Conservation (phyloP, 192 early-diverging fungal genomes). For the Mortierella claussenii region DNA sequence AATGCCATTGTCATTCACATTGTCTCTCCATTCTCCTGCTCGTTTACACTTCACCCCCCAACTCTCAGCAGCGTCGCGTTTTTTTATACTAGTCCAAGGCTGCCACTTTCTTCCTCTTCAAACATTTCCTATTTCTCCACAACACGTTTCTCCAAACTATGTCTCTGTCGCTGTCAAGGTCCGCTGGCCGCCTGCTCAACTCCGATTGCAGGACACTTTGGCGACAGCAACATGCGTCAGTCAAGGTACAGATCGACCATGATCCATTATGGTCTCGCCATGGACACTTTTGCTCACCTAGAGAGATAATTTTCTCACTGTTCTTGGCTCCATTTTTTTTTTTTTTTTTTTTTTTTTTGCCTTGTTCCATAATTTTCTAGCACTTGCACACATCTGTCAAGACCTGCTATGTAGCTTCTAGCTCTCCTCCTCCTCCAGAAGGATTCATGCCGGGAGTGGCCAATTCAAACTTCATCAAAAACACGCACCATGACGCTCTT, state of each 20-base stretch:
- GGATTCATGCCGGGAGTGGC: conserved; percentile 85
- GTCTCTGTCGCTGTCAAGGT: conserved; percentile 14
- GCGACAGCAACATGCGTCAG: conserved; percentile 19
- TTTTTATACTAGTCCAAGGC: too few species aligned
- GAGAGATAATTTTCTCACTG: too few species aligned
- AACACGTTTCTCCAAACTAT: conserved; percentile 16
- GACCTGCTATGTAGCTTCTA: conserved; percentile 18
- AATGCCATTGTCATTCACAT: too few species aligned
- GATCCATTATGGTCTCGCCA: background rate
- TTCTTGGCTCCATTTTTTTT: too few species aligned
- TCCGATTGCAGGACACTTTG: conserved; percentile 19
- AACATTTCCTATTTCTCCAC: background rate
- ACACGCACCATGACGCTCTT: conserved; percentile 79
- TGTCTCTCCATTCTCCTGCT: background rate
- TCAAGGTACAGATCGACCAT: conserved; percentile 32
- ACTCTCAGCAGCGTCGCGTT: too few species aligned
- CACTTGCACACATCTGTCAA: conserved; percentile 45
- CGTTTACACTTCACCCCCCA: background rate
- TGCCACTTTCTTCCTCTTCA: background rate
- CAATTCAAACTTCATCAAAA: conserved; percentile 81
- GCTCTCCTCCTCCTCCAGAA: conserved; percentile 74
- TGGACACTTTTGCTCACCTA: too few species aligned
- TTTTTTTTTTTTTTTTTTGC: too few species aligned
- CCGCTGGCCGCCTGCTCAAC: conserved; percentile 11
- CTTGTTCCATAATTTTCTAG: too few species aligned